A percentile compares a stretch with the other conserved stretches of the same genome.
Conservation (phyloP, 2,329 filamentous ascomycete species). For the Coniella lustricola region DNA sequence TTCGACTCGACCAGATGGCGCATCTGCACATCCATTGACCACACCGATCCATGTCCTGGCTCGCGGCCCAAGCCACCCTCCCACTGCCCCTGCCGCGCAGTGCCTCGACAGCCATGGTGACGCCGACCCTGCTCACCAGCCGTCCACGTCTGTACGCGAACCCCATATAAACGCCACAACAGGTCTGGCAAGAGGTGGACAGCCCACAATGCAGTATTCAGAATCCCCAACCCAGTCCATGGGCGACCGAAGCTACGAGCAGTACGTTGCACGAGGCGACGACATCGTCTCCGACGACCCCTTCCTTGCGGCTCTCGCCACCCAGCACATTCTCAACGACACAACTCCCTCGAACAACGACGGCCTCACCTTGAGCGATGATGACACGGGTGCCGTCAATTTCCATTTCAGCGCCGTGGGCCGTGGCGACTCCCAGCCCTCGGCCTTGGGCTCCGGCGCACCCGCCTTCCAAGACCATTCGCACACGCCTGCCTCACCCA, state of each 20-base stretch:
- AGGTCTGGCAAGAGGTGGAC: neutral
- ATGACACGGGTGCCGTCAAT: slow-evolving; percentile 44
- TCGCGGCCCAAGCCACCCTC: neutral
- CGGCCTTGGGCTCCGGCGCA: slow-evolving; percentile 18
- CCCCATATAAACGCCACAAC: neutral
- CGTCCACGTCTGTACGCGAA: neutral
- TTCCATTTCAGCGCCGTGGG: slow-evolving; percentile 33
- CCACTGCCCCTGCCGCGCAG: neutral
- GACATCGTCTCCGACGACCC: slow-evolving; percentile 23
- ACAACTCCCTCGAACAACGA: slow-evolving; percentile 16
- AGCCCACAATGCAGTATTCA: slow-evolving; percentile 37
- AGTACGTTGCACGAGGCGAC: slow-evolving; percentile 26
- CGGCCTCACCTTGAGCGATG: slow-evolving; percentile 33
- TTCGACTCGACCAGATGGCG: neutral
- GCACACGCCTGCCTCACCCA: slow-evolving; percentile 9
- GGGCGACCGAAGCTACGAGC: slow-evolving; percentile 48
- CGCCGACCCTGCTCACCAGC: neutral
- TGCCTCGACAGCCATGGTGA: neutral
- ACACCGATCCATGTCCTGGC: neutral
- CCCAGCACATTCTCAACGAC: neutral
- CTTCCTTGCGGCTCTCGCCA: slow-evolving; percentile 9
- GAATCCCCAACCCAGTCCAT: slow-evolving; percentile 52
- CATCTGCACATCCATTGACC: neutral
- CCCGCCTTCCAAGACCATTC: slow-evolving; percentile 3
- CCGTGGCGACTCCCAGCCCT: slow-evolving; percentile 34